Conservation (phyloP, 2,329 filamentous ascomycete genomes). For the Aspergillus ruber region DNA sequence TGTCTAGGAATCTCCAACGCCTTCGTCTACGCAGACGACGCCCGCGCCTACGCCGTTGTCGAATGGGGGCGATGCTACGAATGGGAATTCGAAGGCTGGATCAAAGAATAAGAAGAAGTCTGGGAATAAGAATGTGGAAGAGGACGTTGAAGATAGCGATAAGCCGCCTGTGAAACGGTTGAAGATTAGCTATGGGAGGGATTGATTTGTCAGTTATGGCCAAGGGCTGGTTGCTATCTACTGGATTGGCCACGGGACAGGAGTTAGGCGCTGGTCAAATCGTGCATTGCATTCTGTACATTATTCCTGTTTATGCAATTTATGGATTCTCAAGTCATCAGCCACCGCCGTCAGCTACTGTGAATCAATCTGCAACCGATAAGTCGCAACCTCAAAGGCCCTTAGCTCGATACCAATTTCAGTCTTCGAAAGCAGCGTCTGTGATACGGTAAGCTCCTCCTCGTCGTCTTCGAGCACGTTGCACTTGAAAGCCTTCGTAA, state of each 20-base stretch:
- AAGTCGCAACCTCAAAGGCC: constrained; percentile 82
- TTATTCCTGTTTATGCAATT: constrained; percentile 1
- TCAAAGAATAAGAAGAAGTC: constrained; percentile 38
- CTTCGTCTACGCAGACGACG: constrained; percentile 41
- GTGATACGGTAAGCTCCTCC: constrained; percentile 42
- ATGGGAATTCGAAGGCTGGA: constrained; percentile 8
- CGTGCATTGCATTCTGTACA: background rate
- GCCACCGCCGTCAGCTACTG: too few species aligned
- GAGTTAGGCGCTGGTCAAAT: background rate
- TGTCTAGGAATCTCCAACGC: constrained; percentile 37
- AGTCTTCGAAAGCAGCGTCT: constrained; percentile 6
- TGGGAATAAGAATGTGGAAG: constrained; percentile 23
- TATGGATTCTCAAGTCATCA: constrained; percentile 6
- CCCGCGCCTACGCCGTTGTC: constrained; percentile 43
- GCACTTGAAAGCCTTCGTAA: constrained; percentile 72
- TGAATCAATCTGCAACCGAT: constrained; percentile 54
- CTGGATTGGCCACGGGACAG: background rate
- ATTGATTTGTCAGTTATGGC: constrained; percentile 19
- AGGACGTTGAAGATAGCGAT: constrained; percentile 27
- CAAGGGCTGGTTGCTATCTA: too few species aligned
- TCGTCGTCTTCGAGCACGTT: constrained; percentile 86
- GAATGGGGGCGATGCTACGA: constrained; percentile 10
- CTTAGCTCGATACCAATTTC: constrained; percentile 60
- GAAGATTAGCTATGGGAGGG: constrained; percentile 42
- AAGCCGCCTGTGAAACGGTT: constrained; percentile 38